Conservation (phyloP, 495 filamentous ascomycete species). For the Chaetomium cochliodes region DNA sequence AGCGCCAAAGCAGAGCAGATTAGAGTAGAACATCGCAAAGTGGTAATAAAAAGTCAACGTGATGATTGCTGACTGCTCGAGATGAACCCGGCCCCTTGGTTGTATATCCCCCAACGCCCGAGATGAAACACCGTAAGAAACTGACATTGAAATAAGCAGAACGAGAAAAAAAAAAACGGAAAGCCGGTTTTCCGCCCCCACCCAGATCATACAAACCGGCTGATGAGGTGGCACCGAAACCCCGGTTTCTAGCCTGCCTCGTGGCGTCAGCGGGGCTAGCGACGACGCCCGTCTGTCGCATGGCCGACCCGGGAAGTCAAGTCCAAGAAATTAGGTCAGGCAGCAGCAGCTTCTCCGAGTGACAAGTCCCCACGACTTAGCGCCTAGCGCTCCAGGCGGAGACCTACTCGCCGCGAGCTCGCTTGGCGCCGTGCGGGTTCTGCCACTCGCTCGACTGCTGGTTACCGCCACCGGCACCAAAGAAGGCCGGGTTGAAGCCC, state of each 20-base stretch:
- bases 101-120: too few species aligned
- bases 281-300: background rate
- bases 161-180: background rate
- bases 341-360: background rate
- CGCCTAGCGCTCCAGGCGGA: background rate
- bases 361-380: background rate
- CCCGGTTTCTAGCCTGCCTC: background rate
- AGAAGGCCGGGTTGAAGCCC: slow-evolving; percentile 81
- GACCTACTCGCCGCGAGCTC: slow-evolving; percentile 55
- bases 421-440: slow-evolving; percentile 84
- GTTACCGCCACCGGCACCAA: slow-evolving; percentile 47
- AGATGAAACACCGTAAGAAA: background rate
- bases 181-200: background rate
- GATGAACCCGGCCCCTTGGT: background rate
- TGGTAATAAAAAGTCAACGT: background rate
- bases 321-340: background rate
- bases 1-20: background rate
- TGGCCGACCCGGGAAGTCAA: background rate
- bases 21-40: background rate
- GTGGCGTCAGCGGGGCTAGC: background rate
- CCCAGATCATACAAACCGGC: slow-evolving; percentile 2
- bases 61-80: background rate
- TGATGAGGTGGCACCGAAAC: background rate
- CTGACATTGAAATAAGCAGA: background rate
- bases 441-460: slow-evolving; percentile 48